A percentile compares a stretch with the other conserved stretches of the same genome.
These are phyloP conservation scores for Juglanconis sp. DNA, from an alignment of 2,329 filamentous ascomycete genomes.

Conservation along the genomic window DNA sequence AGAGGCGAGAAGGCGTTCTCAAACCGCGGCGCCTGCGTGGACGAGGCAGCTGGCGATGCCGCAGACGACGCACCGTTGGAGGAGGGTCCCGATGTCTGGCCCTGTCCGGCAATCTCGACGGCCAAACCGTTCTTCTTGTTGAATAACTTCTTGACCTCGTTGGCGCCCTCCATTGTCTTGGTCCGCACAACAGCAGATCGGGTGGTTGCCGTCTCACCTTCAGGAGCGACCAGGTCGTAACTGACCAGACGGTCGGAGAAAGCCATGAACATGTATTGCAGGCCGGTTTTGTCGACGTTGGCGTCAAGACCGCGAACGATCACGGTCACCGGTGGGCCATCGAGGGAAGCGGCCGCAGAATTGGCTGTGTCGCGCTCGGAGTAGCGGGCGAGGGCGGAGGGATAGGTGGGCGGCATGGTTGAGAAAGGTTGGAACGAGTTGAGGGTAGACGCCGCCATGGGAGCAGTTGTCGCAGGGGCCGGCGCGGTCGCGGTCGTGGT, in stretches of 20 bases:
- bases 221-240: slow-evolving; percentile 47
- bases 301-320: neutral
- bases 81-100: slow-evolving; percentile 26
- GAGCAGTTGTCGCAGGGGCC: slow-evolving; percentile 27
- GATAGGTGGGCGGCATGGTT: slow-evolving; percentile 31
- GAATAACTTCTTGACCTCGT: slow-evolving; percentile 55
- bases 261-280: slow-evolving; percentile 53
- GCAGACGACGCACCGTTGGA: slow-evolving; percentile 20
- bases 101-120: slow-evolving; percentile 54
- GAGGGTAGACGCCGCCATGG: slow-evolving; percentile 46
- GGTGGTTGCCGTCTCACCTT: slow-evolving; percentile 48
- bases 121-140: slow-evolving; percentile 55
- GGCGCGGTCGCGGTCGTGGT: slow-evolving; percentile 20
- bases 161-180: slow-evolving; percentile 48
- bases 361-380: slow-evolving; percentile 34
- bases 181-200: slow-evolving; percentile 53
- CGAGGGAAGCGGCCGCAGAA: neutral
- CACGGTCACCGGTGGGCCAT: neutral
- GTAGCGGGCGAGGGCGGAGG: slow-evolving; percentile 31
- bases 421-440: slow-evolving; percentile 30
- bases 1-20: slow-evolving; percentile 59
- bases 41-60: slow-evolving; percentile 38
- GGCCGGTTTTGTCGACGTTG: slow-evolving; percentile 46
- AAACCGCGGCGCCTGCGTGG: slow-evolving; percentile 57
- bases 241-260: slow-evolving; percentile 55